A percentile compares a stretch with the other conserved stretches of the same genome.
Evolutionary conservation across 2,329 filamentous ascomycete genomes (phyloP).

Genomic region (Ceratocystis ficicola): DNA sequence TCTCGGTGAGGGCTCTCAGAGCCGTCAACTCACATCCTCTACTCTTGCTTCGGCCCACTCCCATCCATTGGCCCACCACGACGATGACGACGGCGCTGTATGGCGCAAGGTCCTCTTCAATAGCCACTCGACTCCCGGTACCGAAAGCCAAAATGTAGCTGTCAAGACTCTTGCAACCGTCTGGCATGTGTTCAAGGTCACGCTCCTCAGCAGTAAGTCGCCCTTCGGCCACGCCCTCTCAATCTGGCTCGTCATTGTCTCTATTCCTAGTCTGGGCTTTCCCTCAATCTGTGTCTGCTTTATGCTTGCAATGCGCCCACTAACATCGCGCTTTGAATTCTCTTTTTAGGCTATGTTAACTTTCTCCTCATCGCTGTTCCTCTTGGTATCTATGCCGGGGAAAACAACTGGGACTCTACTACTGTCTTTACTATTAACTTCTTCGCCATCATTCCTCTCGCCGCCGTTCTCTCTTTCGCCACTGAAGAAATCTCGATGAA

Average conservation of each 20-base stretch:
- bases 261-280: background rate
- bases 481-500: constrained; percentile 65
- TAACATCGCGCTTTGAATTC: background rate
- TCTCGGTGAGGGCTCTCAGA: constrained; percentile 28
- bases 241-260: background rate
- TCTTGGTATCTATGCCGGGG: constrained; percentile 56
- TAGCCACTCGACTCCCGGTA: constrained; percentile 39
- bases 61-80: background rate
- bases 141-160: constrained; percentile 33
- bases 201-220: constrained; percentile 46
- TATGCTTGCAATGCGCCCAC: background rate
- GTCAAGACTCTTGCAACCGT: constrained; percentile 23
- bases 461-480: constrained; percentile 61
- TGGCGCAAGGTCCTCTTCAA: constrained; percentile 34
- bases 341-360: constrained; percentile 47
- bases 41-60: constrained; percentile 11
- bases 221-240: background rate
- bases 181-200: constrained; percentile 47
- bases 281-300: background rate
- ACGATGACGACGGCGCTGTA: constrained; percentile 10
- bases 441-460: constrained; percentile 65
- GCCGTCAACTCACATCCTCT: background rate
- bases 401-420: constrained; percentile 49
- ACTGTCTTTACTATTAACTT: constrained; percentile 67
- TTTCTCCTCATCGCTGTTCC: constrained; percentile 62